Percentiles rank a stretch among this genome's conserved stretches.
phyloP scores from a whole-genome alignment of 345 rosid genomes.

The Aethionema arabicum region DNA sequence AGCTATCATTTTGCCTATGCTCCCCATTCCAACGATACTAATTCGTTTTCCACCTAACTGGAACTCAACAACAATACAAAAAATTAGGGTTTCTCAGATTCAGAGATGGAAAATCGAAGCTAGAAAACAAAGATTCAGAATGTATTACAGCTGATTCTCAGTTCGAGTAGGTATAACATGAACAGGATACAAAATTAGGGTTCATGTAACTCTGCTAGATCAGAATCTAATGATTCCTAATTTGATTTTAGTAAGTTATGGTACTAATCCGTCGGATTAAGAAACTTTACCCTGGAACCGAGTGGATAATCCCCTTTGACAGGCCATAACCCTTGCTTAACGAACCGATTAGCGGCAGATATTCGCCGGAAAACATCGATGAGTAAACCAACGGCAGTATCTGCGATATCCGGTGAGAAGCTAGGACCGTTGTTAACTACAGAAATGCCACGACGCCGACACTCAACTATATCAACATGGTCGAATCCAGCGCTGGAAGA shows the following conservation, averaged over 20 bases:
- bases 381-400: slow-evolving; percentile 45
- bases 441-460: slow-evolving; percentile 44
- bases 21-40: slow-evolving; percentile 55
- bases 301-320: slow-evolving; percentile 38
- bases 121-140: not conserved
- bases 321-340: slow-evolving; percentile 42
- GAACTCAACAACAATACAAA: no score
- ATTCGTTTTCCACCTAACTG: slow-evolving; percentile 47
- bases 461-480: slow-evolving; percentile 45
- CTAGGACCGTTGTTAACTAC: slow-evolving; percentile 40
- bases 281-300: slow-evolving; percentile 37
- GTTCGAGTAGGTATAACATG: no score
- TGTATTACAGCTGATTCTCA: no score
- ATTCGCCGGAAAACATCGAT: slow-evolving; percentile 48
- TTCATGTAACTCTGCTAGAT: no score
- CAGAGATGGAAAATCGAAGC: not conserved
- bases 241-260: no score
- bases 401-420: slow-evolving; percentile 45
- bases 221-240: no score
- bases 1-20: slow-evolving; percentile 37
- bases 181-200: no score
- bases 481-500: slow-evolving; percentile 47
- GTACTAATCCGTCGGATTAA: no score
- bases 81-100: not conserved
- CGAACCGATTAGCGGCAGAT: slow-evolving; percentile 37